phyloP scores from a whole-genome alignment of 2,329 filamentous ascomycete species.

The Penicillium oxalicum region DNA sequence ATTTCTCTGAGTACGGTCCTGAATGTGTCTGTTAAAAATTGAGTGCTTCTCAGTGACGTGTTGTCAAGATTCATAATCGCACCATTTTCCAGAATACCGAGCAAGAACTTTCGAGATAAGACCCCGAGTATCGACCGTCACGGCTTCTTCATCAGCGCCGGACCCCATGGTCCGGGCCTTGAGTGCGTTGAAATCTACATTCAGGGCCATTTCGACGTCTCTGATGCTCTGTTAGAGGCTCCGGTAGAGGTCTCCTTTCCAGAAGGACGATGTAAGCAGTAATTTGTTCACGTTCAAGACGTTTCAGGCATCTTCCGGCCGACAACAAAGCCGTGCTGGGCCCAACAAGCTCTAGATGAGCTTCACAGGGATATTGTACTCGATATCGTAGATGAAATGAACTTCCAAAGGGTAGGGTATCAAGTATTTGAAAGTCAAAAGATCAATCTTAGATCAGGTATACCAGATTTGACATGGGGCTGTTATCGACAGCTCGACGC shows the following conservation, averaged over 20 bases:
- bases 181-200: constrained; percentile 61
- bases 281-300: neutral
- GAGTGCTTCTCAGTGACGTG: neutral
- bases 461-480: too few species aligned
- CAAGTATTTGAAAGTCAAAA: too few species aligned
- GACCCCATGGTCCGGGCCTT: constrained; percentile 81
- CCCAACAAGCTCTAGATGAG: too few species aligned
- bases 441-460: too few species aligned
- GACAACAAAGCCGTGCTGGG: neutral
- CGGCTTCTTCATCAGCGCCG: constrained; percentile 88
- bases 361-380: too few species aligned
- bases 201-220: constrained; percentile 57
- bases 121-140: constrained; percentile 94
- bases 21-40: constrained; percentile 12
- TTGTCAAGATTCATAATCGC: constrained; percentile 37
- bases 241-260: neutral
- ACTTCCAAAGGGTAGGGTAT: too few species aligned
- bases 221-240: neutral
- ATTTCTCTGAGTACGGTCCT: constrained; percentile 73
- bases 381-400: too few species aligned
- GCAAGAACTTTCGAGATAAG: constrained; percentile 97
- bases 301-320: constrained; percentile 4
- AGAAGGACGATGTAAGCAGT: neutral
- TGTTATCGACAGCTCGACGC: neutral
- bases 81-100: constrained; percentile 94